Conservation (phyloP, 2,329 filamentous ascomycete species). For the Immersiporthe knoxdaviesiana region DNA sequence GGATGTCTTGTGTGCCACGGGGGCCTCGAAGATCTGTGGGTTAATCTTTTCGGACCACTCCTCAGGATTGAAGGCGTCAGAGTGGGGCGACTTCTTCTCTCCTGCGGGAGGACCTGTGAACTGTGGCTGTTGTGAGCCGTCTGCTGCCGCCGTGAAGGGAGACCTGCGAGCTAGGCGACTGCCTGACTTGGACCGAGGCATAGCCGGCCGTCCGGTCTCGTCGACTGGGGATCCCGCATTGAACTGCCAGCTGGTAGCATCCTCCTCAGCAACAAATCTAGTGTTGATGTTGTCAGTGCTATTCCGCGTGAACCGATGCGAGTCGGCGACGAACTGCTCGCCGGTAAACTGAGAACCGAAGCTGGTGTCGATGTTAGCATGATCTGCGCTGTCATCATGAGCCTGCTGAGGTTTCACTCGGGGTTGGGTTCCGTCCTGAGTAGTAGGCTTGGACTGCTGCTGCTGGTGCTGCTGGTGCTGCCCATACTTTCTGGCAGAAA, state of each 20-base stretch:
- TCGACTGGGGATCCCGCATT: slow-evolving; percentile 48
- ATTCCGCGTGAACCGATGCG: slow-evolving; percentile 49
- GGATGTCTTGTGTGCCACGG: slow-evolving; percentile 43
- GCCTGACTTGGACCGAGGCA: slow-evolving; percentile 45
- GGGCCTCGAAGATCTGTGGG: slow-evolving; percentile 57
- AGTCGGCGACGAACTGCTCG: slow-evolving; percentile 46
- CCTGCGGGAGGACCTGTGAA: slow-evolving; percentile 32
- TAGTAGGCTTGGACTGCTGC: slow-evolving; percentile 15
- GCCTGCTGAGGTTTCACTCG: slow-evolving; percentile 40
- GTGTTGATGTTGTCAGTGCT: slow-evolving; percentile 67
- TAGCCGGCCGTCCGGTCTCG: slow-evolving; percentile 35
- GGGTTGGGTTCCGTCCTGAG: slow-evolving; percentile 22
- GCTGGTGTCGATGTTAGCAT: slow-evolving; percentile 42
- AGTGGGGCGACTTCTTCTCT: slow-evolving; percentile 31
- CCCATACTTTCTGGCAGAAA: slow-evolving; percentile 20
- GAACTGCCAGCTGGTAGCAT: slow-evolving; percentile 52
- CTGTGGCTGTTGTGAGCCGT: slow-evolving; percentile 30
- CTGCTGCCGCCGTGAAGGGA: slow-evolving; percentile 39
- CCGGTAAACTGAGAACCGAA: slow-evolving; percentile 54
- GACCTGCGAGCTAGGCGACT: slow-evolving; percentile 47
- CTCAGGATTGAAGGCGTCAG: slow-evolving; percentile 51
- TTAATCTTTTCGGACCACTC: slow-evolving; percentile 59
- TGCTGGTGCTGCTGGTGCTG: slow-evolving; percentile 7
- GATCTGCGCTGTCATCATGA: slow-evolving; percentile 32
- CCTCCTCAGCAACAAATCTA: slow-evolving; percentile 57